Conservation (phyloP, 331 rosid species). For the Pyracantha coccinea region DNA sequence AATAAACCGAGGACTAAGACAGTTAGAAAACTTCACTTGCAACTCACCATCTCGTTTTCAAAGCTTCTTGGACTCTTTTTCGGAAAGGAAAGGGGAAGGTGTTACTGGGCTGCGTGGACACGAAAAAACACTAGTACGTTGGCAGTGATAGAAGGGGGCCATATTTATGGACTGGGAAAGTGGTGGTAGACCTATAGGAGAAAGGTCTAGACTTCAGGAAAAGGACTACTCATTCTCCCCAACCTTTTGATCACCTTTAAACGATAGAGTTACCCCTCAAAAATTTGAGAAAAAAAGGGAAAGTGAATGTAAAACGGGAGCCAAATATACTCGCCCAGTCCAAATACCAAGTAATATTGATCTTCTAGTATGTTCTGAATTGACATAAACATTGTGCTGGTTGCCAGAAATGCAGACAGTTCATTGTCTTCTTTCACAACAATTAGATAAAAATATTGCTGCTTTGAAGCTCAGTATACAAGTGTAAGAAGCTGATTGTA, state of each 20-base stretch:
- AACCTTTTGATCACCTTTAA: conserved; percentile 18
- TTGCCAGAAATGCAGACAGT: conserved; percentile 11
- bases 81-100: not conserved
- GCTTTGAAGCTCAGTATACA: not conserved
- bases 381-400: conserved; percentile 17
- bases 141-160: conserved; percentile 19
- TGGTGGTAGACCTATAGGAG: conserved; percentile 35
- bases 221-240: conserved; percentile 33
- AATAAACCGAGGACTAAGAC: not conserved
- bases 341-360: not conserved
- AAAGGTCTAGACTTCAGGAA: conserved; percentile 53
- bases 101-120: too few relatives aligned
- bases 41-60: conserved; percentile 34
- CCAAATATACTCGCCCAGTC: not conserved
- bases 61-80: not conserved
- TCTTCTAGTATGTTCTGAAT: conserved; percentile 19
- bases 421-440: conserved; percentile 12
- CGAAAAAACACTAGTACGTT: not conserved
- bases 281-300: not conserved
- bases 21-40: not conserved
- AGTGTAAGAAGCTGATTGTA: conserved; percentile 1
- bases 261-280: conserved; percentile 10
- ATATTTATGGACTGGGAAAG: conserved; percentile 43
- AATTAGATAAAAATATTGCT: not conserved
- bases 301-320: not conserved